Evolutionary conservation across 768 basidiomycete genomes (phyloP).

Genomic region (Lanmaoa pseudosensibilis): DNA sequence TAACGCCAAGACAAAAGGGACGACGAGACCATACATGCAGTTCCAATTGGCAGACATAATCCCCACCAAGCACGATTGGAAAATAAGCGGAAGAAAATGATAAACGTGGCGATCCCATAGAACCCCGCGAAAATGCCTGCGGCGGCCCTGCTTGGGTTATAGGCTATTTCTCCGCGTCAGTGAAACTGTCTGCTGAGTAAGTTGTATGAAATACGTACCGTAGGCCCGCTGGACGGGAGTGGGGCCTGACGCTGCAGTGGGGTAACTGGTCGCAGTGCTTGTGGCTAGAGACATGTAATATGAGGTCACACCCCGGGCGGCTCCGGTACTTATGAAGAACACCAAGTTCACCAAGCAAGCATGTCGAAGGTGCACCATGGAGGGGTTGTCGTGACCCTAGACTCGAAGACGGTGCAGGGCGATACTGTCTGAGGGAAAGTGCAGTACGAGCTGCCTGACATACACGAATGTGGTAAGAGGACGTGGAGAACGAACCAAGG

Average conservation of each 20-base stretch:
- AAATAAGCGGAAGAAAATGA: conserved; percentile 21
- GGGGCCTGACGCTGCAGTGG: conserved; percentile 6
- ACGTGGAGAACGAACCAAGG: too few species aligned
- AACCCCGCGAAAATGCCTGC: conserved; percentile 25
- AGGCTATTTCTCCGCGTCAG: conserved; percentile 14
- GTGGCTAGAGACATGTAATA: conserved; percentile 2
- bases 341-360: not conserved
- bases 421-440: too few species aligned
- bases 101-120: conserved; percentile 14
- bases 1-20: not conserved
- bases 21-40: conserved; percentile 16
- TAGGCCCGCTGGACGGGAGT: conserved; percentile 8
- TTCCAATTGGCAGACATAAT: conserved; percentile 32
- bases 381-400: too few species aligned
- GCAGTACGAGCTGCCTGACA: too few species aligned
- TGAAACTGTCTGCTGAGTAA: not conserved
- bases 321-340: not conserved
- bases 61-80: too few species aligned
- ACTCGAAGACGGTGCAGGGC: too few species aligned
- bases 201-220: not conserved
- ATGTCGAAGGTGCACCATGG: not conserved
- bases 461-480: too few species aligned
- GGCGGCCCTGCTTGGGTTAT: conserved; percentile 24
- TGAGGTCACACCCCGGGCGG: conserved; percentile 7
- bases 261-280: not conserved